Conservation (phyloP, 2,329 filamentous ascomycete genomes). For the Ophidiomyces ophidiicola region DNA sequence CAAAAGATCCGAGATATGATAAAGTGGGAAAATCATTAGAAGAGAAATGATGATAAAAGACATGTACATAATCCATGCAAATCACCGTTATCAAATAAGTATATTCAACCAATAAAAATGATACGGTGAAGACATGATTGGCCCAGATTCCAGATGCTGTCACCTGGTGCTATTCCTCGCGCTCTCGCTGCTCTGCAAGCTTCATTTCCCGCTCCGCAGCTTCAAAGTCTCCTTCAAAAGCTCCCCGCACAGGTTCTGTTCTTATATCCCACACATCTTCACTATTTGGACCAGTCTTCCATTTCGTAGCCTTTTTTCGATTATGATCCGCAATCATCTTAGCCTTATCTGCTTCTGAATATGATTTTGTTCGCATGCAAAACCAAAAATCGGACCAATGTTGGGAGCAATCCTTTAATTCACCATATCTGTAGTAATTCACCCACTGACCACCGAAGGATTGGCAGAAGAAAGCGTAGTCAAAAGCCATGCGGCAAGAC, state of each 20-base stretch:
- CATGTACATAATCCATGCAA: too few relatives aligned
- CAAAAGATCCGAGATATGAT: too few relatives aligned
- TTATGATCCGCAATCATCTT: constrained; percentile 54
- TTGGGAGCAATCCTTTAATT: constrained; percentile 62
- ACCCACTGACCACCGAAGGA: constrained; percentile 84
- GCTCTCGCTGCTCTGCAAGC: constrained; percentile 28
- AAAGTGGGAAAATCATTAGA: too few relatives aligned
- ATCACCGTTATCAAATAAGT: too few relatives aligned
- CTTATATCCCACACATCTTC: constrained; percentile 84
- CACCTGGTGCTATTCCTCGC: background rate
- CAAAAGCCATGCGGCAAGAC: constrained; percentile 83
- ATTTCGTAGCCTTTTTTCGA: constrained; percentile 52
- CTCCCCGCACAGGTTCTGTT: constrained; percentile 45
- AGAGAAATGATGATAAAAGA: too few relatives aligned
- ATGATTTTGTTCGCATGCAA: constrained; percentile 74
- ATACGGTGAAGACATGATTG: too few relatives aligned
- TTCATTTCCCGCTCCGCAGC: constrained; percentile 33
- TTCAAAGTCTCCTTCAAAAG: constrained; percentile 36
- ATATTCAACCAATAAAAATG: too few relatives aligned
- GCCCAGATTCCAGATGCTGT: background rate
- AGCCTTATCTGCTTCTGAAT: constrained; percentile 47
- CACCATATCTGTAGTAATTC: constrained; percentile 77
- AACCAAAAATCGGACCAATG: constrained; percentile 95
- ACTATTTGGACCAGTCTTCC: constrained; percentile 59
- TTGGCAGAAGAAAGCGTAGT: constrained; percentile 88